Base-by-base conservation (phyloP, 2,329 filamentous ascomycete species). In the Rhynchosporium agropyri region DNA sequence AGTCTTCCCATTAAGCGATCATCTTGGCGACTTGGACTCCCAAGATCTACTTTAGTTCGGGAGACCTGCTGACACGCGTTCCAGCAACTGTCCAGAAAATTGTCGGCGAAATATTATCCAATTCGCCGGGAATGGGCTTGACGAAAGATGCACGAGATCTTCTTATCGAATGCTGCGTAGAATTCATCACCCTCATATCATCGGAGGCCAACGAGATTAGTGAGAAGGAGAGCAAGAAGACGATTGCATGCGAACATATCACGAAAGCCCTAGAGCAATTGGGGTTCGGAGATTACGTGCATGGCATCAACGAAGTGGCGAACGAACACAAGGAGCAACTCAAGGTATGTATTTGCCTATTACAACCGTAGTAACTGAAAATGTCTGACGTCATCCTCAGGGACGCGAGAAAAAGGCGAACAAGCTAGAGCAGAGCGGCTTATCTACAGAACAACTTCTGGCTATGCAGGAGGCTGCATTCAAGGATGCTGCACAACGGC, bases 171-270 rank as follows among this genome's bases (percentile, higher is more conserved):
- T 98, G 95, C 80, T 99, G 95, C 74, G 94, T 99, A 73, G 95
- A 99, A 77, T 99, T 99, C 77, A 97, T 99, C 77, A 98, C 95
- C 20, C 86, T 99, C 73, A 90, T 99, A 71, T 97, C 93, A n/a
- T 96, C 92, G 54, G 94, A 99, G 79, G 95, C 95, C 66, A 99
- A 99, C 77, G 95, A 99, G 73, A 99, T 99, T 68, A 96, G 93
- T 12, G 95, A 99, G 76, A 97, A 97, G 77, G 95, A 99, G 74
- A 92, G 93, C 56, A 99, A 99, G 81, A 99, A 99, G 84, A 99
- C 95, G 3, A 99, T 99, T 71, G 94, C 94, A 12, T 96, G 92
- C 76, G 95, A 99, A 73, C 95, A 99, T 79, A 96, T 99, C 72
- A 96, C 94, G 74, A 94, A 94, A 74, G 95, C 95, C 0, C 84